Evolutionary conservation across 2,329 filamentous ascomycete species (phyloP), one percentile per base, ranked within the genome.

Genomic region (Scolecobasidium constrictum): DNA sequence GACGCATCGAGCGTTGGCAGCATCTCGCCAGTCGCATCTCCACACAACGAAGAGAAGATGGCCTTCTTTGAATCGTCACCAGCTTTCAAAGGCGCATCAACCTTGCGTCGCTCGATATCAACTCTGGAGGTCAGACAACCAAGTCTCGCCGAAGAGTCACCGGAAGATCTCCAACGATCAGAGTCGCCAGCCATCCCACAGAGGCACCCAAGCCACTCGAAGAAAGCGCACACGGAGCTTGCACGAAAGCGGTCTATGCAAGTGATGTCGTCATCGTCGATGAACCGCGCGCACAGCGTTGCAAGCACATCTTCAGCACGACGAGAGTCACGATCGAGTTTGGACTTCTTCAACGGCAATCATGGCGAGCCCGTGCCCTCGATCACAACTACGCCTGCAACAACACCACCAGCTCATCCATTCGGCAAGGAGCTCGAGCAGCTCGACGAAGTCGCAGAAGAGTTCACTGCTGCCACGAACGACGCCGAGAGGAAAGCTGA

Each of bases 391-490:
- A 19, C 40, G 3, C 23, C 34, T 15, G 6, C 23, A 11, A 18
- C 40, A 13, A 18, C 15, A 13, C 5, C 16, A 28, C 35, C 4
- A 16, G 52, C 63, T 36, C 77, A 92, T 59, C 90, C 90, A 0
- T 96, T 96, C 54, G 86, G 86, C 42, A 80, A 82, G 40, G 92
- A 98, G 63, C 69, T 96, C 42, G 86, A 86, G 44, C 83, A 96
- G 63, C 85, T 96, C 18, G 86, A 87, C 42, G 92, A 96, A 63
- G 75, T 95, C 13, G 90, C 83, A 0, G 92, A 96, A 64, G 88
- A 95, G 62, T 90, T 86, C 52, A 78, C 78, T 34, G 58, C 59
- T 38, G 64, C 61, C 1, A 71, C 78, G 21, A 72, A 73, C 48
- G 71, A 77, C 46, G 71, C 72, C n/a, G 68, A 78, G 36, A 65